These are phyloP conservation scores for Meyerozyma guilliermondii DNA, from an alignment of 1,139 yeast species.

Conservation along the genomic window DNA sequence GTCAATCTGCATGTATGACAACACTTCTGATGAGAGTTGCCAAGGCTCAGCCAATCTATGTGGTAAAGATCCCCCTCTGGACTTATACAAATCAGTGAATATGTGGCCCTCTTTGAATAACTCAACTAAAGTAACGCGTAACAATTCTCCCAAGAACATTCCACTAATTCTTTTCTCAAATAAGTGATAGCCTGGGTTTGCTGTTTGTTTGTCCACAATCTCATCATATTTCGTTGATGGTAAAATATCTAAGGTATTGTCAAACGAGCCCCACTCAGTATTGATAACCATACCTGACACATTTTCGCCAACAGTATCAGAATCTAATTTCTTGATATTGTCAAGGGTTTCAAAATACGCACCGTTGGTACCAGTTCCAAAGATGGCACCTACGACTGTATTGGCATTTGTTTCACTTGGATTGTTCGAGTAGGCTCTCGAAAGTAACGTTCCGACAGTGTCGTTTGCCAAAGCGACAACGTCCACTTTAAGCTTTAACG, in stretches of 20 bases:
- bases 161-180: slow-evolving; percentile 93
- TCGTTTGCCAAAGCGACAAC: slow-evolving; percentile 91
- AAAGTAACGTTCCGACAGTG: slow-evolving; percentile 87
- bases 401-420: slow-evolving; percentile 54
- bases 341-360: slow-evolving; percentile 77
- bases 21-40: slow-evolving; percentile 74
- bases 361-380: slow-evolving; percentile 96
- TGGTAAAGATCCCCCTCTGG: slow-evolving; percentile 52
- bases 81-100: slow-evolving; percentile 47
- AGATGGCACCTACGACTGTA: slow-evolving; percentile 81
- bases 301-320: slow-evolving; percentile 36
- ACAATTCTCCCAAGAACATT: slow-evolving; percentile 87
- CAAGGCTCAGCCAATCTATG: slow-evolving; percentile 70
- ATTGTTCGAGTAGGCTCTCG: slow-evolving; percentile 75
- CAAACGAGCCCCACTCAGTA: slow-evolving; percentile 98
- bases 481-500: slow-evolving; percentile 54
- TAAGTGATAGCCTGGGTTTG: slow-evolving; percentile 81
- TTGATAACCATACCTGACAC: slow-evolving; percentile 79
- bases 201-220: slow-evolving; percentile 64
- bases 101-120: slow-evolving; percentile 53
- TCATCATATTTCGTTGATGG: slow-evolving; percentile 76
- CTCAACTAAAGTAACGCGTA: slow-evolving; percentile 69
- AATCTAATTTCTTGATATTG: slow-evolving; percentile 62
- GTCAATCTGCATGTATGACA: slow-evolving; percentile 80
- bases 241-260: slow-evolving; percentile 64